phyloP scores from a whole-genome alignment of 768 basidiomycete species.

The Suillus discolor region DNA sequence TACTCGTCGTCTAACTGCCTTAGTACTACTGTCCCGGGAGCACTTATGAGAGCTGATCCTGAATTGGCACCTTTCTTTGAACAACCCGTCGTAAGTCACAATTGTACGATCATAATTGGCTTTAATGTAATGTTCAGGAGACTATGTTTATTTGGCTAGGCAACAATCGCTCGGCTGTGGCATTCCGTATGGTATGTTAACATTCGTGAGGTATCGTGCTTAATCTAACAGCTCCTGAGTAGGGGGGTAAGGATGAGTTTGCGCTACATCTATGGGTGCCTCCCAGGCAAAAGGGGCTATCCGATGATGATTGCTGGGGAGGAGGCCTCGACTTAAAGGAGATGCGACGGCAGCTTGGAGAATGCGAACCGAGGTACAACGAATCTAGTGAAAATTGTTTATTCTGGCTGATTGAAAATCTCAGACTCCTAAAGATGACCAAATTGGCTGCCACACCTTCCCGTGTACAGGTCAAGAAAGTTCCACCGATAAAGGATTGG shows the following conservation, averaged over 20 bases:
- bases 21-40: constrained; percentile 45
- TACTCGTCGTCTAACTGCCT: not conserved
- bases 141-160: constrained; percentile 21
- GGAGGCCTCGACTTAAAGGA: constrained; percentile 34
- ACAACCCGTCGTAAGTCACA: constrained; percentile 21
- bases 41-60: constrained; percentile 42
- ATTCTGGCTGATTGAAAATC: not conserved
- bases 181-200: constrained; percentile 25
- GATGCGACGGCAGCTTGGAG: constrained; percentile 30
- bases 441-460: constrained; percentile 35
- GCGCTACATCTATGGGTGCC: constrained; percentile 30
- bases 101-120: too few relatives aligned
- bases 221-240: constrained; percentile 10
- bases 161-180: constrained; percentile 23
- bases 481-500: constrained; percentile 46
- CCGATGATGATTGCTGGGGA: constrained; percentile 37
- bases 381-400: not conserved
- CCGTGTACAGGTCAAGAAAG: constrained; percentile 42
- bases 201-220: not conserved
- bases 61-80: constrained; percentile 36
- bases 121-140: constrained; percentile 12
- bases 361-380: constrained; percentile 42
- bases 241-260: constrained; percentile 44
- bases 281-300: constrained; percentile 31
- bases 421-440: constrained; percentile 41